phyloP scores from a whole-genome alignment of 495 filamentous ascomycete genomes.

The Penicillium silybi region DNA sequence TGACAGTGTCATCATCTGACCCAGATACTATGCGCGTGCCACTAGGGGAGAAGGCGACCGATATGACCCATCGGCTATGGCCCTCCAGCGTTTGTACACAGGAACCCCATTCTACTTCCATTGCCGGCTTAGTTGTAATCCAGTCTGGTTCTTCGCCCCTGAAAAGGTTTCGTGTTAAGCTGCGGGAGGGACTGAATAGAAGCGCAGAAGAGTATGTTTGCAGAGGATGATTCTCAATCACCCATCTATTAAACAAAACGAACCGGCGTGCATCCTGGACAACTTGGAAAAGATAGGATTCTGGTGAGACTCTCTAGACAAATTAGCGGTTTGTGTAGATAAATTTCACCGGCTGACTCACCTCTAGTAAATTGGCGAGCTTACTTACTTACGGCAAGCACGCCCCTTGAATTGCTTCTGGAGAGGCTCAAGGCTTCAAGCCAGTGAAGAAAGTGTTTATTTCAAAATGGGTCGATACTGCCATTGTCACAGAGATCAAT shows the following conservation, averaged over 20 bases:
- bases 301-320: too few species aligned
- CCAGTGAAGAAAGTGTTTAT: too few species aligned
- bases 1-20: neutral
- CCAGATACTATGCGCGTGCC: neutral
- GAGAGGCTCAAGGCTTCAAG: slow-evolving; percentile 27
- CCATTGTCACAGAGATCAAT: slow-evolving; percentile 19
- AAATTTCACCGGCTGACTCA: too few species aligned
- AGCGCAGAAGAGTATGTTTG: slow-evolving; percentile 30
- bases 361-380: slow-evolving; percentile 4
- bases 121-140: slow-evolving; percentile 10
- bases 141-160: slow-evolving; percentile 12
- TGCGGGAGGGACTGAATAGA: slow-evolving; percentile 24
- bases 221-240: slow-evolving; percentile 22
- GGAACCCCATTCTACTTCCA: slow-evolving; percentile 12
- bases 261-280: too few species aligned
- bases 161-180: slow-evolving; percentile 18
- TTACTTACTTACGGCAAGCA: slow-evolving; percentile 13
- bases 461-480: slow-evolving; percentile 36
- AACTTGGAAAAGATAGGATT: too few species aligned
- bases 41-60: neutral
- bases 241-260: too few species aligned
- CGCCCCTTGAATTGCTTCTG: slow-evolving; percentile 18
- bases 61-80: neutral
- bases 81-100: slow-evolving; percentile 11
- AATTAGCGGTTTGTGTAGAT: too few species aligned